Evolutionary conservation across 306 rosid genomes (phyloP), one percentile per base, ranked within the genome.

Genomic region (Pyrus communis): DNA sequence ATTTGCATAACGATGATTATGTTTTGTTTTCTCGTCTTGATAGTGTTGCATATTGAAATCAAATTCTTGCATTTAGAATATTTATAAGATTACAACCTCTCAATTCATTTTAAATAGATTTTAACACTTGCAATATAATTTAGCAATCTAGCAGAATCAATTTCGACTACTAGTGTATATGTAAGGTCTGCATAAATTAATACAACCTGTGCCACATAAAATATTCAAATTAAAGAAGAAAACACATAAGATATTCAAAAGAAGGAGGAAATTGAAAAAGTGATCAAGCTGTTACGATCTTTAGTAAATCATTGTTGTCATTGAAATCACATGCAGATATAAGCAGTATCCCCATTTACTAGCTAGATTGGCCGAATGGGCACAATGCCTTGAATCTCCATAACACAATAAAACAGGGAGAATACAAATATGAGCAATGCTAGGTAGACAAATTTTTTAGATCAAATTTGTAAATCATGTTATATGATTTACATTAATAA

Each of bases 361-460:
- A 59, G 60, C 25, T 35, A 38, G 67, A 73, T 31, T 38, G 67
- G 27, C 4, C 38, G 61, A 59, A 11, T 23, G 46, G 57, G 31
- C 74, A 67, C 72, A 52, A 78, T 55, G 78, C 77, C 64, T 35
- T 65, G 82, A 65, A 74, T 75, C 49, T 75, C 80, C 84, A 79
- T 40, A 73, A 78, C 76, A 79, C 67, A 75, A 75, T 33, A 33
- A 33, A 33, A 33, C 38, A 33, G 2, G 2, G 8, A 33, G 8
- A 33, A 5, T 33, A 33, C 38, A 33, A 33, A 6, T 35, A 35
- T 35, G 40, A 35, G 9, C 7, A 35, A 6, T 35, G 9, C 0
- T 35, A 35, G 9, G 40, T 35, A 6, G 40, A 35, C 9, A 1
- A 35, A 35, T 2, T 35, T 35, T 35, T 35, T 35, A 6, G 9